Base-by-base conservation (phyloP, 192 early-diverging fungal species). In the Backusella liffmaniae region DNA sequence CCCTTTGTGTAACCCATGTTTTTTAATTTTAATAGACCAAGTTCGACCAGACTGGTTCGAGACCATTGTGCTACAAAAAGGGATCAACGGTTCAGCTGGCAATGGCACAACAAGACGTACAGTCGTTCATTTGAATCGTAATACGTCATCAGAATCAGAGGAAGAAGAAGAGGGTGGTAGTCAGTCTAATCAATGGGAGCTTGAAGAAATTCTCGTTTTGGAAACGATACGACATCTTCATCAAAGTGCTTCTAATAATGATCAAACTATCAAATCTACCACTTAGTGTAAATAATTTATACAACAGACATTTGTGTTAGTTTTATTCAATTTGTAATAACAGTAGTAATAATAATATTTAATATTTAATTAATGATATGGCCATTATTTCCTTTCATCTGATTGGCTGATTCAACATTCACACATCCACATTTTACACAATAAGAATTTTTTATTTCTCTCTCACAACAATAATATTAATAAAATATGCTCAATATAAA, bases 131-230 rank as follows among this genome's bases (percentile, higher is more conserved):
- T 21, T n/a, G 8, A 34, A 44, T 32, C 6, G 16, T 21, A 34
- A 21, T 35, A 39, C 9, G 5, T 35, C 39, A 12, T 76, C 66
- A 9, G 44, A 42, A n/a, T 76, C 67, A 23, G 44, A 26, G 49
- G 74, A 76, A 21, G 29, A 68, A 53, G 66, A 68, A 53, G 66
- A 75, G 46, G 49, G 39, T 92, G 91, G 35, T 56, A 88, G 5
- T 71, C 82, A 0, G 92, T 89, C 0, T 90, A 94, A 90, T 78
- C 94, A 91, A 26, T 89, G 89, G 12, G 93, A 98, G 72, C 73
- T 98, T 34, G 96, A 98, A 73, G 96, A 98, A 70, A 79, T 93
- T 72, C 91, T 98, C 93, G 77, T 98, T 4, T 91, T 96, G 87
- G 94, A 97, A 80, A 96, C 96, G 0, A 94, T 98, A 35, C 80